Evolutionary conservation across 495 filamentous ascomycete genomes (phyloP).

Genomic region (Penicillium riverlandense): DNA sequence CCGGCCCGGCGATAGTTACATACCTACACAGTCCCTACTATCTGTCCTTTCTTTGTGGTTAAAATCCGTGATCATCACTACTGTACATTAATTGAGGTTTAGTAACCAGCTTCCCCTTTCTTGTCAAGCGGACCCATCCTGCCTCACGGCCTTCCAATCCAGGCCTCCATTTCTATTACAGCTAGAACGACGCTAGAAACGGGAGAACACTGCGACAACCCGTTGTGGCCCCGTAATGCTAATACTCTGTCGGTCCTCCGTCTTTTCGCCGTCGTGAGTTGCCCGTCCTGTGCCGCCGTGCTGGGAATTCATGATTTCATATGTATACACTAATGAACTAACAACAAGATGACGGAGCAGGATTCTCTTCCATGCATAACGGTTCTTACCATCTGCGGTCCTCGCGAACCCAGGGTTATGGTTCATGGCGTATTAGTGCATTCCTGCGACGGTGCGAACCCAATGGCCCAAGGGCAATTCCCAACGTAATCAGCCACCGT

Average conservation of each 20-base stretch:
- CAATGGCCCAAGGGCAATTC: conserved; percentile 1
- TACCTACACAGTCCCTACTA: too few species aligned
- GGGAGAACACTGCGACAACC: conserved; percentile 6
- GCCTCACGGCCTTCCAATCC: conserved; percentile 1
- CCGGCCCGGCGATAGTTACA: too few species aligned
- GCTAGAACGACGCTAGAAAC: conserved; percentile 27
- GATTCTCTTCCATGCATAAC: conserved; percentile 5
- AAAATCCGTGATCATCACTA: too few species aligned
- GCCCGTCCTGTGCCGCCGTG: not conserved
- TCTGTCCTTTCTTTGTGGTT: too few species aligned
- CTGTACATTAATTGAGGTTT: too few species aligned
- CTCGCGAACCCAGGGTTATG: conserved; percentile 9
- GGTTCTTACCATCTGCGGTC: not conserved
- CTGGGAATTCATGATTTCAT: not conserved
- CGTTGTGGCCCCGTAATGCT: not conserved
- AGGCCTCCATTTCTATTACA: conserved; percentile 15
- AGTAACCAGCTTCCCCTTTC: conserved; percentile 17
- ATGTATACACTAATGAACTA: not conserved
- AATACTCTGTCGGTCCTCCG: not conserved
- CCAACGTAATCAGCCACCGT: conserved; percentile 4
- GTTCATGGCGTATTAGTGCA: conserved; percentile 1
- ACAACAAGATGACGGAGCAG: not conserved
- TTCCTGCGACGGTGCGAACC: not conserved
- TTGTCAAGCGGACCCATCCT: conserved; percentile 10
- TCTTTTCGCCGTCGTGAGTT: not conserved